Evolutionary conservation across 2,329 filamentous ascomycete species (phyloP).

Genomic region (Arthrobotrys pseudoclavata): DNA sequence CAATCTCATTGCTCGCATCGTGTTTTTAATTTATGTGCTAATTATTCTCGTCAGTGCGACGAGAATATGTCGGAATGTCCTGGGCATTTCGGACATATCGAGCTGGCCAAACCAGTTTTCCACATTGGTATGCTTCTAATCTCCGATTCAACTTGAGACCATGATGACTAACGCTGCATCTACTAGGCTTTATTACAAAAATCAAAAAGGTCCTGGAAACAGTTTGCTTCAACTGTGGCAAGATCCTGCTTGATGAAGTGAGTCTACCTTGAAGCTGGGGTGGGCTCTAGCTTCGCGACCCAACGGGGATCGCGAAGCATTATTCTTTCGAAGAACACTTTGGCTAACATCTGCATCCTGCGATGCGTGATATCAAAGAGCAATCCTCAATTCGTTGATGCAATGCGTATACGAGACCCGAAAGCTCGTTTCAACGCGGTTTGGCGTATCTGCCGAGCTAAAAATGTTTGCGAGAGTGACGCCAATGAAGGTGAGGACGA

Average conservation of each 20-base stretch:
- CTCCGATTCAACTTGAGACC: background rate
- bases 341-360: slow-evolving; percentile 63
- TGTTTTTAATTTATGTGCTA: slow-evolving; percentile 19
- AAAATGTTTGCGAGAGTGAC: slow-evolving; percentile 85
- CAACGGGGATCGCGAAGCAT: slow-evolving; percentile 37
- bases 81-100: slow-evolving; percentile 98
- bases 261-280: slow-evolving; percentile 74
- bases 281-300: slow-evolving; percentile 45
- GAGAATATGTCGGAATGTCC: slow-evolving; percentile 97
- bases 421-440: slow-evolving; percentile 94
- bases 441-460: slow-evolving; percentile 91
- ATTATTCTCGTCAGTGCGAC: slow-evolving; percentile 72
- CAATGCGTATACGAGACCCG: slow-evolving; percentile 86
- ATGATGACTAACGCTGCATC: slow-evolving; percentile 3
- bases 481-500: slow-evolving; percentile 76
- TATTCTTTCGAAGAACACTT: slow-evolving; percentile 52
- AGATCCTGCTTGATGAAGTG: slow-evolving; percentile 97
- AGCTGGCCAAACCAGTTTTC: slow-evolving; percentile 95
- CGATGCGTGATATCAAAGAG: slow-evolving; percentile 71
- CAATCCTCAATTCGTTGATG: slow-evolving; percentile 85
- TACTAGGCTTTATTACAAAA: slow-evolving; percentile 90
- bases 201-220: slow-evolving; percentile 99
- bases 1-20: background rate
- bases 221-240: slow-evolving; percentile 98
- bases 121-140: slow-evolving; percentile 74